These are phyloP conservation scores for Pulchroboletus neoregius DNA, from an alignment of 1,284 basidiomycete species.

Conservation along the genomic window DNA sequence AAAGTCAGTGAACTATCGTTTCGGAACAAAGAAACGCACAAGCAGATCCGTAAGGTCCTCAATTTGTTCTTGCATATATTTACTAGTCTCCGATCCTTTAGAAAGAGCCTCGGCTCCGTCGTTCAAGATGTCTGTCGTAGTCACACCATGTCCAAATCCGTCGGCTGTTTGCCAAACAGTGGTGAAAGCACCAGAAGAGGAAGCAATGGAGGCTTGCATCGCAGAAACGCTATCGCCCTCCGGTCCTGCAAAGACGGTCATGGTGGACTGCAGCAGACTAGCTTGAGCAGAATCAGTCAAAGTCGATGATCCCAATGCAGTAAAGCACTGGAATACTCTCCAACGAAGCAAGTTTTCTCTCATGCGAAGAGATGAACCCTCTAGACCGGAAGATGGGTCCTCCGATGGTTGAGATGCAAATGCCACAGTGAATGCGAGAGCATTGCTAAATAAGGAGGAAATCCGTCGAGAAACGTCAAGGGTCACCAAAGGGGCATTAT, in stretches of 20 bases:
- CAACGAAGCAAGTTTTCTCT: conserved; percentile 83
- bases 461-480: conserved; percentile 89
- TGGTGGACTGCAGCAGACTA: conserved; percentile 77
- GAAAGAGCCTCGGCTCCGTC: conserved; percentile 37
- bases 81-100: conserved; percentile 29
- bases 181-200: conserved; percentile 81
- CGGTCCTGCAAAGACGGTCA: conserved; percentile 84
- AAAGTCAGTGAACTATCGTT: conserved; percentile 11
- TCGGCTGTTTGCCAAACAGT: conserved; percentile 86
- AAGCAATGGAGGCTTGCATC: conserved; percentile 90
- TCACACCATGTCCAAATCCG: conserved; percentile 91
- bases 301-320: conserved; percentile 71
- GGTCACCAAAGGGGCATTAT: conserved; percentile 80
- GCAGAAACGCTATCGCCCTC: conserved; percentile 69
- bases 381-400: conserved; percentile 41
- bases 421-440: conserved; percentile 82
- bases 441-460: conserved; percentile 83
- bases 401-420: conserved; percentile 55
- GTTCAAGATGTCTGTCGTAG: conserved; percentile 56
- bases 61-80: conserved; percentile 52
- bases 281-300: conserved; percentile 82
- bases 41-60: conserved; percentile 70
- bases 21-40: conserved; percentile 45
- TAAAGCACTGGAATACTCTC: conserved; percentile 88
- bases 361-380: conserved; percentile 66